Base-by-base conservation (phyloP, 768 basidiomycete species). In the Auriscalpium microsporum region DNA sequence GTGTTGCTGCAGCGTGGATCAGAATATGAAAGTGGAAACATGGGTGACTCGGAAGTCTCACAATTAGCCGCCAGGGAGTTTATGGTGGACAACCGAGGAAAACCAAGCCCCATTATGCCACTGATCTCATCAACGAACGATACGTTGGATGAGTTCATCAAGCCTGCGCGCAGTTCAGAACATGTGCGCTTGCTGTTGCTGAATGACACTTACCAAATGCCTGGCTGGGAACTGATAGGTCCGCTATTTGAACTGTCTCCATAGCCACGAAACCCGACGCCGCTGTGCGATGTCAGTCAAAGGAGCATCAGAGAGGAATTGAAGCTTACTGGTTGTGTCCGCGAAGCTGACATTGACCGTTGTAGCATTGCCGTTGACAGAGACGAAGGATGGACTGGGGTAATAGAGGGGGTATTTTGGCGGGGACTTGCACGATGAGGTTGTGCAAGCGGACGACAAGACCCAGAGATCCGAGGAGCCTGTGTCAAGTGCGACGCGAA, bases 401-500 rank as follows among this genome's bases (percentile, higher is more conserved):
- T 86, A 90, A 4, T 68, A 63, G 51, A 90, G 72, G 16, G 87
- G 89, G 66, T 89, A 91, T 54, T 73, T 75, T n/a, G 89, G 89
- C 8, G 84, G 72, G 3, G 65, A 60, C 47, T 72, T 71, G 68
- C 89, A 90, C 0, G 75, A 63, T n/a, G 65, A 61, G 11, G 81
- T 75, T 33, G 67, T 68, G 68, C 89, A 91, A 4, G 63, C 73
- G 8, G 86, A 83, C 14, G 87, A 84, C 45, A 80, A 64, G 17
- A 90, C 58, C 87, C 87, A 91, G 11, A 86, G 68, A 70, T 84
- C 83, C 14, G 84, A 73, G 8, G 87, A 90, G 16, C 75, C 89
- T 1, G 88, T 90, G 65, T 91, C 89, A 45, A 90, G 70, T 0
- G 80, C 81, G 17, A 83, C 80, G 14, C 87, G 82, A 61, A 89